Evolutionary conservation across 768 basidiomycete species (phyloP), one percentile per base, ranked within the genome.

Genomic region (Aureoboletus auriporus): DNA sequence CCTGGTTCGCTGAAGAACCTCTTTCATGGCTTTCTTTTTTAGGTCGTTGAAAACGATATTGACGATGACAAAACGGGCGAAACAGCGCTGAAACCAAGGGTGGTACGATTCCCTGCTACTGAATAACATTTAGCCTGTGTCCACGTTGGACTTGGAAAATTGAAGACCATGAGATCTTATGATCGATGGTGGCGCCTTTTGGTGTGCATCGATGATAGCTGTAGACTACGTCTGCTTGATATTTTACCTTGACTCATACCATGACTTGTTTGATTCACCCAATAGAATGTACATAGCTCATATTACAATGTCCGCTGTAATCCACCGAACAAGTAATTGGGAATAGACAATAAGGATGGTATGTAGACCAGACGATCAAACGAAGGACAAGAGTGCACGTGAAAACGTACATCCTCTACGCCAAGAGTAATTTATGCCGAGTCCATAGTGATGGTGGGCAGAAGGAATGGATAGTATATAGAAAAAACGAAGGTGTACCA

Each of bases 111-210:
- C 61, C 68, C 70, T 47, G 46, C 61, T 0, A 28, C 50, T 42
- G 63, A 74, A 70, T 72, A 63, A 70, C 70, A 65, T 50, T 51
- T 44, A 59, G 50, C 41, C 8, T 14, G 10, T 8, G 50, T 56
- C 54, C 47, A 4, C 6, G 10, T 11, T n/a, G 39, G 16, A 42
- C 51, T 14, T 35, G 3, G 31, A 33, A 31, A 33, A 13, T 7
- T 52, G n/a, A 35, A 29, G 29, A 16, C 26, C 2, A 43, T 20
- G 31, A 39, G 46, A 46, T 10, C 20, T 33, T 37, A 40, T 16
- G 36, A 48, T 35, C 16, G 14, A 28, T 27, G 30, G 17, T 30
- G 28, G 17, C 8, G 27, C 14, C 31, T 14, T 28, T 41, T 23
- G 45, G 33, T 41, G n/a, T 8, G 2, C 12, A 4, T 42, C 33